These are phyloP conservation scores for Russula sp. DNA, from an alignment of 768 basidiomycete genomes.

Conservation along the genomic window DNA sequence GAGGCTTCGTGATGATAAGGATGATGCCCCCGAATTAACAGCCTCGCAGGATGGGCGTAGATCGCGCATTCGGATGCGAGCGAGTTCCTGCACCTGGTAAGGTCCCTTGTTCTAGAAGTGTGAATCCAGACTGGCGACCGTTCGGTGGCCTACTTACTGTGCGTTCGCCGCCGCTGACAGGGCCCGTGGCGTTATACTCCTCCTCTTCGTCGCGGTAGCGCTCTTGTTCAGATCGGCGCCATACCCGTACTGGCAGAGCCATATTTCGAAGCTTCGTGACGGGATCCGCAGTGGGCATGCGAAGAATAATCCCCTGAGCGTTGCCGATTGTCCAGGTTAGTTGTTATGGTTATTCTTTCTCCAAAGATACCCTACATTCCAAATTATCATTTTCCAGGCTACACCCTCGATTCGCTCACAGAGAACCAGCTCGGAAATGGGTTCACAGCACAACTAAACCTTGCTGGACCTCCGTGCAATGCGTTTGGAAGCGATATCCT, in stretches of 20 bases:
- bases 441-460: conserved; percentile 47
- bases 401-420: conserved; percentile 41
- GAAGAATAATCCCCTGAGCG: conserved; percentile 1
- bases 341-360: not conserved
- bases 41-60: not conserved
- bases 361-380: too few species aligned
- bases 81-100: conserved; percentile 5
- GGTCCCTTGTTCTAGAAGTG: not conserved
- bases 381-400: conserved; percentile 38
- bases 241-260: conserved; percentile 4
- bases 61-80: not conserved
- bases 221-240: conserved; percentile 13
- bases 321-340: conserved; percentile 24
- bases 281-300: conserved; percentile 10
- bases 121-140: not conserved
- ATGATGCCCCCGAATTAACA: not conserved
- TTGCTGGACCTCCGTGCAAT: conserved; percentile 55
- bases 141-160: not conserved
- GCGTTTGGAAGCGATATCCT: conserved; percentile 57
- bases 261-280: not conserved
- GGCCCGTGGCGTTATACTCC: not conserved
- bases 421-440: conserved; percentile 38
- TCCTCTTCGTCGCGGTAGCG: conserved; percentile 1
- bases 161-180: not conserved
- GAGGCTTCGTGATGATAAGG: not conserved